These are phyloP conservation scores for Colletotrichum truncatum DNA, from an alignment of 2,329 filamentous ascomycete species.

Conservation along the genomic window DNA sequence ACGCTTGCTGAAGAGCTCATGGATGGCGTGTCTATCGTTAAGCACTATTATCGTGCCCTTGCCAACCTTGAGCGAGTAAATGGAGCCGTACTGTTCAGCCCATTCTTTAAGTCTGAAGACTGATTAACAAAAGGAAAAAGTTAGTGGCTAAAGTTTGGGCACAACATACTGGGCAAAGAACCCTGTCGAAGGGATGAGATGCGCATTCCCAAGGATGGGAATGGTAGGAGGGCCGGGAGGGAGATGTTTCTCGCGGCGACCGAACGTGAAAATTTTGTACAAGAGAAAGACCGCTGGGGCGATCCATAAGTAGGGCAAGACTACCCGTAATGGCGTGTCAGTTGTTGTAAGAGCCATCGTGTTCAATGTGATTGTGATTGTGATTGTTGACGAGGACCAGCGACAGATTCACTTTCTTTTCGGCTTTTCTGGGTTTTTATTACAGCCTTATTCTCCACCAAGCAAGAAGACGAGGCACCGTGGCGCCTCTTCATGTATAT, in stretches of 20 bases:
- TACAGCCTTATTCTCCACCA: too few species aligned
- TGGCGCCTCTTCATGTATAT: too few species aligned
- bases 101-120: slow-evolving; percentile 50
- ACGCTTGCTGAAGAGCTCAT: slow-evolving; percentile 55
- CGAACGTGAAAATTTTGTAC: background rate
- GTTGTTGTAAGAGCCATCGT: too few species aligned
- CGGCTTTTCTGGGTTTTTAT: too few species aligned
- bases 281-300: background rate
- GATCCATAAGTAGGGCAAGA: too few species aligned
- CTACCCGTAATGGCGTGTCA: too few species aligned
- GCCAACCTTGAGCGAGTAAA: slow-evolving; percentile 53
- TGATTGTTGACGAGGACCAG: too few species aligned
- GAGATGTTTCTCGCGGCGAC: slow-evolving; percentile 9
- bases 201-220: slow-evolving; percentile 51
- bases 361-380: too few species aligned
- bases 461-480: too few species aligned
- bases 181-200: slow-evolving; percentile 30
- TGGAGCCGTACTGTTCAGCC: slow-evolving; percentile 51
- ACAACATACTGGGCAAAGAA: slow-evolving; percentile 17
- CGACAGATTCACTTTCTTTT: too few species aligned
- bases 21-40: slow-evolving; percentile 47
- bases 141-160: background rate
- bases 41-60: slow-evolving; percentile 50
- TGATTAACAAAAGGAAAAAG: background rate
- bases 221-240: slow-evolving; percentile 47